A percentile compares a stretch with the other conserved stretches of the same genome.
These are phyloP conservation scores for Trichoderma lentiforme DNA, from an alignment of 2,329 filamentous ascomycete genomes.

Conservation along the genomic window DNA sequence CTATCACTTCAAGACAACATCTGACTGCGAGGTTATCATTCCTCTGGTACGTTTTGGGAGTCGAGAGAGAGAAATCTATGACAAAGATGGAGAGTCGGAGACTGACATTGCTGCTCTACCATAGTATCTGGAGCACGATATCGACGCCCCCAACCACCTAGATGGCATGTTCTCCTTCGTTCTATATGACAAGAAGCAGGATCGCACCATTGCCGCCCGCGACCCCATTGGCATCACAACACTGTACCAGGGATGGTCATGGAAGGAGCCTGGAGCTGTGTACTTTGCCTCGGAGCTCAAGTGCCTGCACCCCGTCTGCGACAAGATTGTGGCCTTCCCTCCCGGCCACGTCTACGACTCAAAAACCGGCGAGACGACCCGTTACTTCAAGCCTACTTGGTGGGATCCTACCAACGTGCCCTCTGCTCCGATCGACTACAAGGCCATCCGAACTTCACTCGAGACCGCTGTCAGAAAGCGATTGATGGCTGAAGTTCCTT, in stretches of 20 bases:
- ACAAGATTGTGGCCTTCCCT: constrained; percentile 91
- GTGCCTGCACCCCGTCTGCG: constrained; percentile 87
- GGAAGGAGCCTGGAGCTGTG: constrained; percentile 74
- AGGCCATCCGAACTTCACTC: constrained; percentile 72
- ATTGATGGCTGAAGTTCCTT: constrained; percentile 97
- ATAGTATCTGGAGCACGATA: constrained; percentile 86
- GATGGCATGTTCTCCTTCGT: constrained; percentile 99
- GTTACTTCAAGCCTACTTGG: constrained; percentile 92
- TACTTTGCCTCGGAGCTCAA: constrained; percentile 99
- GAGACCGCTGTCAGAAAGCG: constrained; percentile 93
- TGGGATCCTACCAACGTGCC: constrained; percentile 81
- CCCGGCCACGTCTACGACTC: constrained; percentile 97
- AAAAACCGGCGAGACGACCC: constrained; percentile 75
- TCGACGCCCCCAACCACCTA: constrained; percentile 87
- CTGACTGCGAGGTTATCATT: constrained; percentile 98
- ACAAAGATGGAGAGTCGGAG: not conserved
- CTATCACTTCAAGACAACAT: constrained; percentile 98
- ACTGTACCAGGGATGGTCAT: constrained; percentile 93
- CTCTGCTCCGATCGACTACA: constrained; percentile 76
- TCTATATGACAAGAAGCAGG: constrained; percentile 90
- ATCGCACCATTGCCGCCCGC: constrained; percentile 88
- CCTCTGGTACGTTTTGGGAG: constrained; percentile 67
- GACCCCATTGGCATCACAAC: constrained; percentile 97
- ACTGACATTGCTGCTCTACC: not conserved
- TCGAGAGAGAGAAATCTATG: not conserved